Evolutionary conservation across 768 basidiomycete genomes (phyloP).

Genomic region (Tylopilus rubrobrunneus): DNA sequence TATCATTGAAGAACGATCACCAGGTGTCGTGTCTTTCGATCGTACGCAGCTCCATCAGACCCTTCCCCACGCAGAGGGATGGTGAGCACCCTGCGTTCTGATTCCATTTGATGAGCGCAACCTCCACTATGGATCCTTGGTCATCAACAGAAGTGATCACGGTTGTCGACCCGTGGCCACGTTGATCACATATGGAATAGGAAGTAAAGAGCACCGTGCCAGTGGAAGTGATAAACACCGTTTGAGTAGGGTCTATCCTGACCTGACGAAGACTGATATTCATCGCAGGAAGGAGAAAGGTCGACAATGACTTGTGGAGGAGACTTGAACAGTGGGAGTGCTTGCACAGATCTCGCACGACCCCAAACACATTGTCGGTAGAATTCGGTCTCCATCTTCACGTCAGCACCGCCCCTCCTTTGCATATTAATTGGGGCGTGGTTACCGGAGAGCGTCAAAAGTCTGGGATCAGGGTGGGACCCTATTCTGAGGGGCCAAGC

Average conservation of each 20-base stretch:
- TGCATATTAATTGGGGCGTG: too few species aligned
- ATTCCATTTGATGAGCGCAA: conserved; percentile 19
- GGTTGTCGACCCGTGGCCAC: not conserved
- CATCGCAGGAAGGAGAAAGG: conserved; percentile 1
- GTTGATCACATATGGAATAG: not conserved
- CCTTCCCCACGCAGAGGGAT: not conserved
- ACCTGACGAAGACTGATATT: conserved; percentile 20
- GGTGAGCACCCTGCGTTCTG: not conserved
- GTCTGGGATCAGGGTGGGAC: too few species aligned
- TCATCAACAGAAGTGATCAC: conserved; percentile 14
- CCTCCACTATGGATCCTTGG: conserved; percentile 1
- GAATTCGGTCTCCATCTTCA: too few species aligned
- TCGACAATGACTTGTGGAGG: not conserved
- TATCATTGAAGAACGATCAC: not conserved
- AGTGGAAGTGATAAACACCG: conserved; percentile 14
- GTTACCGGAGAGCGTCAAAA: too few species aligned
- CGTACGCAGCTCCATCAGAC: conserved; percentile 2
- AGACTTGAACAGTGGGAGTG: not conserved
- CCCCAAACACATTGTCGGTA: not conserved
- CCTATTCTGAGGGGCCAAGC: too few species aligned
- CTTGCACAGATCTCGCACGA: not conserved
- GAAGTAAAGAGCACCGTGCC: conserved; percentile 15
- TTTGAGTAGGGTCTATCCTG: conserved; percentile 4
- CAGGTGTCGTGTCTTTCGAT: not conserved
- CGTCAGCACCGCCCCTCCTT: too few species aligned